Evolutionary conservation across 768 basidiomycete genomes (phyloP).

Genomic region (Collybiopsis confluens): DNA sequence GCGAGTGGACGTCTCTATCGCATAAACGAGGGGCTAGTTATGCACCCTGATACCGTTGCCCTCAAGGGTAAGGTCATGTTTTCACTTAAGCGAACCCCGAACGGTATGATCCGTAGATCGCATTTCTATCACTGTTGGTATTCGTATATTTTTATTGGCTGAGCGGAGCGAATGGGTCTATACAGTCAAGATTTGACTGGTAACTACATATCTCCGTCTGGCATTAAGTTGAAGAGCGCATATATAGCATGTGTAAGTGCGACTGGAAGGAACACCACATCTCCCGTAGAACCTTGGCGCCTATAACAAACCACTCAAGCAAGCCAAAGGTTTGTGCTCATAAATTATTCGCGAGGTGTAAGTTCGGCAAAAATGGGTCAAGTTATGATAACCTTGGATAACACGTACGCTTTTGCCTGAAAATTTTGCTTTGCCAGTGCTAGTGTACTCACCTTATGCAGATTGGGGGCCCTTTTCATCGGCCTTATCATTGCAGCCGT

Average conservation of each 20-base stretch:
- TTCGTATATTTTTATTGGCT: background rate
- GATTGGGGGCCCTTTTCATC: conserved; percentile 5
- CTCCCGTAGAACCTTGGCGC: background rate
- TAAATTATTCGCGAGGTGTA: background rate
- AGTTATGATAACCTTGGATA: background rate
- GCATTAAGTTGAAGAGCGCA: background rate
- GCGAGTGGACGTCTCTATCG: too few species aligned
- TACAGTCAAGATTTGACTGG: background rate
- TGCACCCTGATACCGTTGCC: too few species aligned
- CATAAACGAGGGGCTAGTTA: too few species aligned
- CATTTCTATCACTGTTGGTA: too few species aligned
- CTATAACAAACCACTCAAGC: too few species aligned
- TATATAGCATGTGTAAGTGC: background rate
- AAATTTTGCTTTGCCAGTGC: background rate
- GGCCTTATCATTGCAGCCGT: conserved; percentile 4
- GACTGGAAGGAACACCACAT: background rate
- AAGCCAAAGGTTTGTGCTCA: background rate
- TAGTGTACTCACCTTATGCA: background rate
- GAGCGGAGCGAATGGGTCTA: background rate
- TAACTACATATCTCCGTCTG: background rate
- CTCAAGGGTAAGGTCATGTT: too few species aligned
- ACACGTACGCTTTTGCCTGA: background rate
- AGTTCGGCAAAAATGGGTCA: too few species aligned
- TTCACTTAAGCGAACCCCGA: too few species aligned
- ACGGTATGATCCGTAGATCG: too few species aligned